Percentiles rank a stretch among this genome's conserved stretches.
phyloP scores from a whole-genome alignment of 345 rosid species.

The Lumnitzera racemosa region DNA sequence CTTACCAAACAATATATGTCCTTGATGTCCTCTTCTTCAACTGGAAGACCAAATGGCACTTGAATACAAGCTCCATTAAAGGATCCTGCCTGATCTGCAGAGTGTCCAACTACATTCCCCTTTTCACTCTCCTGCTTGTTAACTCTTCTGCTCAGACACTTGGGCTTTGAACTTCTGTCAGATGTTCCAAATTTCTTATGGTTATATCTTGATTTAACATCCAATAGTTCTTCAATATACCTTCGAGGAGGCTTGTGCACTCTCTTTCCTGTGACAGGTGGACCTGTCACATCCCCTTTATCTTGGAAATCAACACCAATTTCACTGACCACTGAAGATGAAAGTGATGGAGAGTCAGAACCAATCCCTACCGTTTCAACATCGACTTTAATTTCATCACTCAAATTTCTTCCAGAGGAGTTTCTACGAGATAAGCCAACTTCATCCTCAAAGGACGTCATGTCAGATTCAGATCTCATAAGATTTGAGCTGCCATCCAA shows the following conservation, averaged over 20 bases:
- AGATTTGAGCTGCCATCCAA: conserved; percentile 10
- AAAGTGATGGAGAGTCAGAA: conserved; percentile 6
- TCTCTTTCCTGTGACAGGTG: conserved; percentile 13
- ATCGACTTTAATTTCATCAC: neutral
- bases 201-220: conserved; percentile 4
- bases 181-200: conserved; percentile 6
- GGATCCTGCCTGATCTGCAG: conserved; percentile 7
- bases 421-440: neutral
- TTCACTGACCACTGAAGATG: conserved; percentile 10
- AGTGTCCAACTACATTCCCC: conserved; percentile 6
- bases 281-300: conserved; percentile 9
- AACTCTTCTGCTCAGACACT: conserved; percentile 3
- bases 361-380: conserved; percentile 1
- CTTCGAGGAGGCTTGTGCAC: conserved; percentile 16
- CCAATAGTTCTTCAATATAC: conserved; percentile 17
- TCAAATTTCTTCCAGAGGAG: neutral
- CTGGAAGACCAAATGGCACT: conserved; percentile 21
- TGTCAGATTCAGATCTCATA: conserved; percentile 3
- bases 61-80: conserved; percentile 19
- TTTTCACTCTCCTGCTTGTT: conserved; percentile 5
- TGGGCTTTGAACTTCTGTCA: conserved; percentile 8
- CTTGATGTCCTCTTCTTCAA: conserved; percentile 9
- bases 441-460: conserved; percentile 3
- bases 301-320: conserved; percentile 5
- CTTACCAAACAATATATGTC: conserved; percentile 5